Base-by-base conservation (phyloP, 108 stramenopile species). In the Skeletonema costatum region DNA sequence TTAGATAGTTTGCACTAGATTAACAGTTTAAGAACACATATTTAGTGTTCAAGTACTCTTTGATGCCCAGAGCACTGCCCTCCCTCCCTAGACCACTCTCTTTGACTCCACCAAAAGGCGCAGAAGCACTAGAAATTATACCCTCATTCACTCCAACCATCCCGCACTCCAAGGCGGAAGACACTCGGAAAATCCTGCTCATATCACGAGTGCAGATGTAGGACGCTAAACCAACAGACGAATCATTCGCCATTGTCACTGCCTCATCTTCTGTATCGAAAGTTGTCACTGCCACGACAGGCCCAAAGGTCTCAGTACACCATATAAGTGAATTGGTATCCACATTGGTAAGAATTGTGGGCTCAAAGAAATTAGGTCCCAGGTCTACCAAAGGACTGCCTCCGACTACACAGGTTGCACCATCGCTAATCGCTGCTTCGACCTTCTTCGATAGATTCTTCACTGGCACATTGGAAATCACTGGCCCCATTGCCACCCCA, bases 21-120 rank as follows among this genome's bases (percentile, higher is more conserved):
- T 38, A 64, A 42, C 41, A 64, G 63, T 42, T 91, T 58, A 93
- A 68, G 76, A 88, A 94, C 7, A 98, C 73, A 69, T 93, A 95
- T 74, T 99, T 99, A 3, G 87, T 92, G 60, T 98, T 98, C 30
- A 97, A 64, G 84, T 98, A 99, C 79, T 98, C 97, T 8, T 90
- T 89, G 7, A 99, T 78, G 7, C 98, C 99, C 66, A 92, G 38
- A 10, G 70, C 51, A 60, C 96, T 93, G 3, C 98, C 97, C 78
- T 99, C 99, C 60, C 98, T 87, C 51, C 99, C 99, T n/a, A 98
- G 70, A 8, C 99, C 98, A 75, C 96, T 97, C 65, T 97, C 97
- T 76, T 98, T 98, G 66, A 95, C 86, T 21, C 99, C 99, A 36
- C 99, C 99, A 80, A 98, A 99, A 10, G 98, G 98, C 46, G 96